Evolutionary conservation across 2,329 filamentous ascomycete species (phyloP), one percentile per base, ranked within the genome.

Genomic region (Arthrobotrys sphaeroides): DNA sequence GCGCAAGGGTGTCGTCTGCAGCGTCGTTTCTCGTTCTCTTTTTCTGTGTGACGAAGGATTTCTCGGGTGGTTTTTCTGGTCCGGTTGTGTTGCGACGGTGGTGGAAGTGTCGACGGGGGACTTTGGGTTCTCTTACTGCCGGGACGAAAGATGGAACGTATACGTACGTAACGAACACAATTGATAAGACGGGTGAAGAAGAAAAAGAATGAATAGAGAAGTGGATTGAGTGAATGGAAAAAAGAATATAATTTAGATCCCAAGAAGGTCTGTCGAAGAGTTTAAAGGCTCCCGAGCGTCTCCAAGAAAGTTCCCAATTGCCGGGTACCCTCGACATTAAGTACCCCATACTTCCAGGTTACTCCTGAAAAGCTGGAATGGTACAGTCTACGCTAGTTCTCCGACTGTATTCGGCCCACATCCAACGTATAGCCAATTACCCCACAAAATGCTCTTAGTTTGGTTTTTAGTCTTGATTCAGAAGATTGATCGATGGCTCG

Each of bases 31-130:
- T 43, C 38, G 55, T 60, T 43, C 38, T 26, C 36, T 36, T 60
- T n/a, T 42, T 60, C 55, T 59, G 64, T 68, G 51, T 55, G 64
- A 68, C 64, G 64, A 40, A 40, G 60, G 45, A 22, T 33, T 12
- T 24, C 55, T 60, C 36, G 38, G 28, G 55, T 60, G 36, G 33
- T 60, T 60, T 60, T 60, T 60, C 38, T 43, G 2, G 55, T 20
- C n/a, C 22, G 36, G 51, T 70, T 70, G 66, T 55, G 66, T 70
- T 70, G 66, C 66, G 55, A 53, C n/a, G 10, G 55, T 43, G 55
- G 36, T 60, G 28, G 20, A 42, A 49, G 26, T 20, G 36, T 18
- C 40, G 24, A 61, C n/a, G n/a, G n/a, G n/a, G n/a, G 36, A 40
- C 36, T n/a, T 40, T 40, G 36, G 22, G n/a, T n/a, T n/a, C n/a